phyloP scores from a whole-genome alignment of 1,139 yeast genomes.

The Torulaspora globosa region DNA sequence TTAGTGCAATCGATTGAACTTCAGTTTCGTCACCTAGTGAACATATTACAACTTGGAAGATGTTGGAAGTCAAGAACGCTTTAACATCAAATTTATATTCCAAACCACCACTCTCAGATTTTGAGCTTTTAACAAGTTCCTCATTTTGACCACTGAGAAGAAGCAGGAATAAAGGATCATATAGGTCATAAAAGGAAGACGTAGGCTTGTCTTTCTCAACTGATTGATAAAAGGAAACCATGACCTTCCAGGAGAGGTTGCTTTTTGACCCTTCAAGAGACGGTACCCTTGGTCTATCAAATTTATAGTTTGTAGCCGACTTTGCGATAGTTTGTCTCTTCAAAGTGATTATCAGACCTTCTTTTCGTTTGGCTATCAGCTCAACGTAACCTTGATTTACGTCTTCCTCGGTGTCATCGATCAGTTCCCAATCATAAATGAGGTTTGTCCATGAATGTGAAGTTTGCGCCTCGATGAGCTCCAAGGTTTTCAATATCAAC shows the following conservation, averaged over 20 bases:
- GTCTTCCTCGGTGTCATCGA: slow-evolving; percentile 43
- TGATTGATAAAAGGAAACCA: slow-evolving; percentile 34
- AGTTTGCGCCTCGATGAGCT: slow-evolving; percentile 51
- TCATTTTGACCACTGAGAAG: slow-evolving; percentile 56
- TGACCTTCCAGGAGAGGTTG: slow-evolving; percentile 25
- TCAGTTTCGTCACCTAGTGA: slow-evolving; percentile 54
- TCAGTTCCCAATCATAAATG: slow-evolving; percentile 65
- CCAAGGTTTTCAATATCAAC: slow-evolving; percentile 53
- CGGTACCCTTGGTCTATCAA: slow-evolving; percentile 28
- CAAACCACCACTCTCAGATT: slow-evolving; percentile 33
- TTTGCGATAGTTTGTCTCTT: slow-evolving; percentile 50
- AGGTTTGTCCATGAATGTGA: slow-evolving; percentile 55
- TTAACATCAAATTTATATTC: slow-evolving; percentile 48
- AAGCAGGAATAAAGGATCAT: slow-evolving; percentile 61
- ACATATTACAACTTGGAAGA: slow-evolving; percentile 55
- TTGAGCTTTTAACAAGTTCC: slow-evolving; percentile 47
- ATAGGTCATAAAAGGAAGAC: slow-evolving; percentile 34
- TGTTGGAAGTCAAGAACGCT: slow-evolving; percentile 53
- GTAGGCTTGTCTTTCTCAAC: slow-evolving; percentile 16
- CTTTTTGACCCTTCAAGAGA: slow-evolving; percentile 5
- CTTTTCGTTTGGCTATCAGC: slow-evolving; percentile 46
- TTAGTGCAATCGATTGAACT: slow-evolving; percentile 46
- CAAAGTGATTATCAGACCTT: slow-evolving; percentile 52
- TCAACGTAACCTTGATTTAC: slow-evolving; percentile 42
- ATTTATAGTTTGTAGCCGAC: slow-evolving; percentile 43